Conservation (phyloP, 2,329 filamentous ascomycete genomes). For the Aspergillus sp. region DNA sequence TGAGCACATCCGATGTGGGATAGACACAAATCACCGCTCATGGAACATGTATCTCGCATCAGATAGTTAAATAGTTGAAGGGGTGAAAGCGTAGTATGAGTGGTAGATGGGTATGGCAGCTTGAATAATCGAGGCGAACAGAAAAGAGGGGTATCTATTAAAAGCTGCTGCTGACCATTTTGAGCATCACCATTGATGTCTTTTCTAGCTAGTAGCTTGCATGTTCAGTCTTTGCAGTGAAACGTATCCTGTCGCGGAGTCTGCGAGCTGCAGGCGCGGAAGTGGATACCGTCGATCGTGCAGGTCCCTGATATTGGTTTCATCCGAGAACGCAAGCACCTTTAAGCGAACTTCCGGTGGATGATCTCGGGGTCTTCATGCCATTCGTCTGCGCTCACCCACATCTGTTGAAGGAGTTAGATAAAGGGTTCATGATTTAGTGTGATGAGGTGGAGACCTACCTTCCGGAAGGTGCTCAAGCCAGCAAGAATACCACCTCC, state of each 20-base stretch:
- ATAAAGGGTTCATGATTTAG: neutral
- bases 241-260: neutral
- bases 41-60: neutral
- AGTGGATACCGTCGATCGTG: neutral
- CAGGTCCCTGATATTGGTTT: neutral
- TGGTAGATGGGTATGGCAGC: neutral
- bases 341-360: slow-evolving; percentile 90
- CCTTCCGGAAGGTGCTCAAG: slow-evolving; percentile 97
- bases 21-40: neutral
- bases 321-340: slow-evolving; percentile 2
- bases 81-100: neutral
- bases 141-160: slow-evolving; percentile 9
- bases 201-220: neutral
- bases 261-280: neutral
- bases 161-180: neutral
- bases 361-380: slow-evolving; percentile 99
- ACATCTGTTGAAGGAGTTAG: slow-evolving; percentile 69
- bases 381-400: slow-evolving; percentile 99
- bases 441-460: slow-evolving; percentile 45
- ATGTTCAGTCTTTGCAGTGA: neutral
- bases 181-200: neutral
- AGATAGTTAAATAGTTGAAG: neutral
- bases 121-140: neutral
- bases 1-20: no score
- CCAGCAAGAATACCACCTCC: slow-evolving; percentile 96